These are phyloP conservation scores for Jatropha podagrica DNA, from an alignment of 441 rosid genomes.

Conservation along the genomic window DNA sequence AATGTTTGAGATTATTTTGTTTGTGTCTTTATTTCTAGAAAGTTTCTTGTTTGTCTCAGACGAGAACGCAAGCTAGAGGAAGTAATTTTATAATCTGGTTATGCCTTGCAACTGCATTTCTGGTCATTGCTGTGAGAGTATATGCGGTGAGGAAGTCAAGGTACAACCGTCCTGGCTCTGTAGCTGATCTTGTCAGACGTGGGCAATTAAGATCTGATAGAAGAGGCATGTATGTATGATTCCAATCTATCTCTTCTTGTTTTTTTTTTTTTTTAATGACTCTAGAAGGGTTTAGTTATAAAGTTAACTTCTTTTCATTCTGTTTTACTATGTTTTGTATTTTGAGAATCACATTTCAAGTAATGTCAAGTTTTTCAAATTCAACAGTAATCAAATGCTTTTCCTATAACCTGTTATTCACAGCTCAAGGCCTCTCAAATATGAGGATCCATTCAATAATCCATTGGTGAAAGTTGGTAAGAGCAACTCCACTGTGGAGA, in stretches of 20 bases:
- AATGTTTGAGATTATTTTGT: neutral
- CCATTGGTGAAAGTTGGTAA: constrained; percentile 79
- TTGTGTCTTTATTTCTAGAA: neutral
- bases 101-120: constrained; percentile 47
- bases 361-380: neutral
- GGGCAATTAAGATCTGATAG: constrained; percentile 96
- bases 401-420: constrained; percentile 12
- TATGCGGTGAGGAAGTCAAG: constrained; percentile 47
- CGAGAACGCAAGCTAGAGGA: constrained; percentile 36
- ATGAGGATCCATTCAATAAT: constrained; percentile 93
- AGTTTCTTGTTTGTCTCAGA: constrained; percentile 34
- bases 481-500: constrained; percentile 79
- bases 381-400: neutral
- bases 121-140: constrained; percentile 50
- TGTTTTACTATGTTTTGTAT: neutral
- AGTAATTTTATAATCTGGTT: constrained; percentile 48
- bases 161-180: constrained; percentile 62
- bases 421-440: constrained; percentile 79
- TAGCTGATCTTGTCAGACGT: constrained; percentile 94
- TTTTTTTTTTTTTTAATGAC: neutral
- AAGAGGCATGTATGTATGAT: constrained; percentile 99
- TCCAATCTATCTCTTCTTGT: constrained; percentile 20
- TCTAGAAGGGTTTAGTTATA: too few species aligned
- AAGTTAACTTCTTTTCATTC: neutral
- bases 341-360: constrained; percentile 1